Conservation (phyloP, 306 rosid species). For the Sicyos baderoa region DNA sequence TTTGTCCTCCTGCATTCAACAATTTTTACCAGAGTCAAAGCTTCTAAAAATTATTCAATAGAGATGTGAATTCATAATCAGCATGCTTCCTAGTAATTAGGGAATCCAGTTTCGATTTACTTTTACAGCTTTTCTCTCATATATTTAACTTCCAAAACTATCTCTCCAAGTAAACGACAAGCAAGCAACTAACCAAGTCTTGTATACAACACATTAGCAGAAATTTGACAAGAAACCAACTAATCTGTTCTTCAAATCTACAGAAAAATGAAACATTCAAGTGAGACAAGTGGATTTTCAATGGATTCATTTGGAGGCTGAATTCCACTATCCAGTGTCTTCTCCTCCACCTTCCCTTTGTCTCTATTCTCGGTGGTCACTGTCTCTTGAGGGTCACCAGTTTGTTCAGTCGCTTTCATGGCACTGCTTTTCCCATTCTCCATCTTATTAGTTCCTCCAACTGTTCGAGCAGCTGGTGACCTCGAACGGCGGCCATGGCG, state of each 20-base stretch:
- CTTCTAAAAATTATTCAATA: too few species aligned
- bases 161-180: too few species aligned
- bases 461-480: conserved; percentile 47
- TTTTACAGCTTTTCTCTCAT: too few species aligned
- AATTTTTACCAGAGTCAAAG: conserved; percentile 1
- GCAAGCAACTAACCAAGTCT: too few species aligned
- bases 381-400: conserved; percentile 20
- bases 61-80: too few species aligned
- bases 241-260: conserved; percentile 23
- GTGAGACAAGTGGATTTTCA: conserved; percentile 60
- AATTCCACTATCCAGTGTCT: background rate
- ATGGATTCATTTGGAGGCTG: conserved; percentile 40
- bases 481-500: conserved; percentile 36
- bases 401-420: conserved; percentile 29
- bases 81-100: too few species aligned
- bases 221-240: background rate
- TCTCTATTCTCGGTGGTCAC: conserved; percentile 18
- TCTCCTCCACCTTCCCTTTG: conserved; percentile 19
- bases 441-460: conserved; percentile 18
- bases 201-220: too few species aligned
- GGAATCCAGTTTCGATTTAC: too few species aligned
- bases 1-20: background rate
- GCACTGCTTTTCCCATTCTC: conserved; percentile 13
- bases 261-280: conserved; percentile 93
- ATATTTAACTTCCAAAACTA: too few species aligned